These are phyloP conservation scores for Aspergillus hortae DNA, from an alignment of 2,329 filamentous ascomycete genomes.

Conservation along the genomic window DNA sequence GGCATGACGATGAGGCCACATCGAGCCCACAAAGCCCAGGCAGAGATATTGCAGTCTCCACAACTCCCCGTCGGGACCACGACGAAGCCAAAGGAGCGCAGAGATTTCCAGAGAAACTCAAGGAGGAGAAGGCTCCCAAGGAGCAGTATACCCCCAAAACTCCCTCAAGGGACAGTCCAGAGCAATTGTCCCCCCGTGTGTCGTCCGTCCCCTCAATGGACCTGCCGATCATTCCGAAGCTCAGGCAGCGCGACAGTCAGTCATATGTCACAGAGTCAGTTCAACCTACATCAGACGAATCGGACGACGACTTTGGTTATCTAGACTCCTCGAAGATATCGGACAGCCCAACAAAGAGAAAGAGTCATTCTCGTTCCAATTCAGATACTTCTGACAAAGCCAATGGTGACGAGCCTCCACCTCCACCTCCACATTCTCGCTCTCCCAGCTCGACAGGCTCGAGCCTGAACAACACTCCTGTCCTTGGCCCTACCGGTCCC, in stretches of 20 bases:
- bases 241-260: conserved; percentile 37
- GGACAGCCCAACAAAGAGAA: conserved; percentile 24
- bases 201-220: conserved; percentile 47
- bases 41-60: conserved; percentile 13
- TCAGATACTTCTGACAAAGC: conserved; percentile 19
- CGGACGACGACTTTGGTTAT: conserved; percentile 24
- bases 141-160: conserved; percentile 21
- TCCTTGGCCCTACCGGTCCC: conserved; percentile 48
- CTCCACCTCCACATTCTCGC: conserved; percentile 48
- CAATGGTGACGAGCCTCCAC: conserved; percentile 34
- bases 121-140: conserved; percentile 14
- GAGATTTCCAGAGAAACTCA: not conserved
- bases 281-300: conserved; percentile 20
- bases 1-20: conserved; percentile 32
- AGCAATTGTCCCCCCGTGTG: conserved; percentile 35
- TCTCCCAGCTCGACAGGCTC: conserved; percentile 48
- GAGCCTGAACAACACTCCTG: conserved; percentile 42
- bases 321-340: conserved; percentile 15
- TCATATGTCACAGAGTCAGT: conserved; percentile 26
- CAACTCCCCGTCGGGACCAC: conserved; percentile 8
- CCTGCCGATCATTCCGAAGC: conserved; percentile 43
- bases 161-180: conserved; percentile 21
- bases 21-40: conserved; percentile 25
- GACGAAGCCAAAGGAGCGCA: conserved; percentile 8
- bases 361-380: conserved; percentile 24